Percentiles rank a stretch among this genome's conserved stretches.
These are phyloP conservation scores for Fraxinus pennsylvanica DNA, from an alignment of 257 asterid genomes.

Conservation along the genomic window DNA sequence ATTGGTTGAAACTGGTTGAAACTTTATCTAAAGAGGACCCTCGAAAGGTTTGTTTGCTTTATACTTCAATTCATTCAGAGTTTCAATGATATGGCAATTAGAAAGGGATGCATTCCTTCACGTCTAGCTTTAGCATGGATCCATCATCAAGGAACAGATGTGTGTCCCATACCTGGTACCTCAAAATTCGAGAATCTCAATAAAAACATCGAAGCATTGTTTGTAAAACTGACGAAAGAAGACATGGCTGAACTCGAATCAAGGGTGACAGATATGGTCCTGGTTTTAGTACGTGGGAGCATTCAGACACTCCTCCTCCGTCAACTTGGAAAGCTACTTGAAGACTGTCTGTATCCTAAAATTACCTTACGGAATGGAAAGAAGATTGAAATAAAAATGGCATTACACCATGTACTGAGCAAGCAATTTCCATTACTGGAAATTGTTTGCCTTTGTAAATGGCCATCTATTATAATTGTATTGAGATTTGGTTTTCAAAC, in stretches of 20 bases:
- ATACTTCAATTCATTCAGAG: neutral
- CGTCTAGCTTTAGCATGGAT: slow-evolving; percentile 61
- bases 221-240: slow-evolving; percentile 26
- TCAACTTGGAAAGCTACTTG: slow-evolving; percentile 27
- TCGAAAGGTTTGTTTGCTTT: neutral
- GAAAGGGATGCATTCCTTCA: slow-evolving; percentile 50
- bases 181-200: slow-evolving; percentile 43
- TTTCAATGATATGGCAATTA: slow-evolving; percentile 28
- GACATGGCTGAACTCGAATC: slow-evolving; percentile 31
- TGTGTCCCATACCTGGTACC: slow-evolving; percentile 55
- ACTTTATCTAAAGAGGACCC: neutral
- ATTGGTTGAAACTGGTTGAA: neutral
- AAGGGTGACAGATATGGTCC: slow-evolving; percentile 27
- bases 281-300: slow-evolving; percentile 14
- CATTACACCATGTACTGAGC: no score
- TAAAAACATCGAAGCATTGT: slow-evolving; percentile 32
- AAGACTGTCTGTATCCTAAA: neutral
- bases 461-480: no score
- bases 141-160: slow-evolving; percentile 54
- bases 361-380: neutral
- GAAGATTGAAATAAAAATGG: no score
- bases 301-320: slow-evolving; percentile 29
- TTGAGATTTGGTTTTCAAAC: no score
- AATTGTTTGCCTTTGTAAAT: no score
- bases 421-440: no score